A percentile compares a stretch with the other conserved stretches of the same genome.
Conservation (phyloP, 1,284 basidiomycete genomes). For the Cutaneotrichosporon mucoides region DNA sequence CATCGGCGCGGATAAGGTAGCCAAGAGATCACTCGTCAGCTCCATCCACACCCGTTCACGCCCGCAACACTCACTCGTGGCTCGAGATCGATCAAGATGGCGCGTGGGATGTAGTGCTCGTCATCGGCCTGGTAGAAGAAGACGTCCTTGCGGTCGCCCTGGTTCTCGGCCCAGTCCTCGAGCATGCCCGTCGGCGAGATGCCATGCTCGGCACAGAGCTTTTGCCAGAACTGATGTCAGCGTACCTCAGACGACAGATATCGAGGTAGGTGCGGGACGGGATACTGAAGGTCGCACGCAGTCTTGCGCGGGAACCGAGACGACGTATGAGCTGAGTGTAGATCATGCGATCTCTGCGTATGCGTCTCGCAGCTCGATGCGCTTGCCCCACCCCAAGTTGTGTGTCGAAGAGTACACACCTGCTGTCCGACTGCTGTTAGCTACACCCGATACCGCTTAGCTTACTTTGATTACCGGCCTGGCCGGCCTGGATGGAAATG, state of each 20-base stretch:
- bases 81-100: constrained; percentile 96
- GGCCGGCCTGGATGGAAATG: constrained; percentile 63
- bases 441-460: neutral
- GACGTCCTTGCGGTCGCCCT: constrained; percentile 92
- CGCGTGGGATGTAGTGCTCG: constrained; percentile 96
- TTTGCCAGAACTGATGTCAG: constrained; percentile 75
- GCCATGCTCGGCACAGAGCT: constrained; percentile 91
- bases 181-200: constrained; percentile 89
- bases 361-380: too few relatives aligned
- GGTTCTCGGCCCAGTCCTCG: constrained; percentile 87
- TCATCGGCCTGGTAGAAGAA: constrained; percentile 99
- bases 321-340: too few relatives aligned
- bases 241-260: neutral
- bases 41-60: too few relatives aligned
- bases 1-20: too few relatives aligned
- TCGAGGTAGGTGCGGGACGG: too few relatives aligned
- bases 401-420: constrained; percentile 4
- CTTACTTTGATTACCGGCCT: constrained; percentile 93
- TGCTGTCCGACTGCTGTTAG: constrained; percentile 19
- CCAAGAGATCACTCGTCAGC: too few relatives aligned
- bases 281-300: too few relatives aligned
- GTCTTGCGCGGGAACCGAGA: too few relatives aligned
- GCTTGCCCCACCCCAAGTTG: too few relatives aligned
- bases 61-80: constrained; percentile 65
- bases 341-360: too few relatives aligned